A percentile compares a stretch with the other conserved stretches of the same genome.
Conservation (phyloP, 495 filamentous ascomycete genomes). For the Neurospora sp. region DNA sequence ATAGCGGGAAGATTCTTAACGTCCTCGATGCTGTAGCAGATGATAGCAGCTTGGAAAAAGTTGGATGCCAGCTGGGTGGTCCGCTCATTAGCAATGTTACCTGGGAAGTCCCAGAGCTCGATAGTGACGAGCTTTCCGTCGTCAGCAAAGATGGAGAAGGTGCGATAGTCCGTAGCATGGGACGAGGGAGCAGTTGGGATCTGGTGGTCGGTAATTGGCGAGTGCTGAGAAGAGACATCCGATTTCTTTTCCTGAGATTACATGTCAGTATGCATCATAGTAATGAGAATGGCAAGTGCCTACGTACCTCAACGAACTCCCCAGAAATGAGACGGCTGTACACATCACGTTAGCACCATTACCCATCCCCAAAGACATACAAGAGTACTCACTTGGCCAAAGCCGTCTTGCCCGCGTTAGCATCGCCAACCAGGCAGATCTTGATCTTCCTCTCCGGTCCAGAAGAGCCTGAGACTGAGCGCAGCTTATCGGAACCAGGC, state of each 20-base stretch:
- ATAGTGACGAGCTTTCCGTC: slow-evolving; percentile 4
- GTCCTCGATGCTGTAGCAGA: slow-evolving; percentile 21
- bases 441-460: slow-evolving; percentile 7
- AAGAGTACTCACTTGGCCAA: slow-evolving; percentile 3
- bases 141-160: slow-evolving; percentile 4
- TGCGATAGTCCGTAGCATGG: slow-evolving; percentile 6
- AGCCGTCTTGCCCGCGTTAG: slow-evolving; percentile 14
- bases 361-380: neutral
- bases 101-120: slow-evolving; percentile 25
- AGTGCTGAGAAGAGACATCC: neutral
- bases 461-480: neutral
- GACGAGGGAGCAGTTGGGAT: slow-evolving; percentile 5
- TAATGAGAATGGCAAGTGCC: neutral
- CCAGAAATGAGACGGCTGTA: neutral
- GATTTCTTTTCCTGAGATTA: neutral
- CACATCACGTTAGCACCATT: neutral
- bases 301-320: neutral
- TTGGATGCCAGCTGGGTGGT: slow-evolving; percentile 2
- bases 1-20: slow-evolving; percentile 4
- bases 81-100: neutral
- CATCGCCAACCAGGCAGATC: slow-evolving; percentile 13
- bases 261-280: neutral
- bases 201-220: neutral
- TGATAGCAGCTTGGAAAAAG: slow-evolving; percentile 21
- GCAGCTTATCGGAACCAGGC: neutral